These are phyloP conservation scores for Globisporangium solare DNA, from an alignment of 352 stramenopile species.

Conservation along the genomic window DNA sequence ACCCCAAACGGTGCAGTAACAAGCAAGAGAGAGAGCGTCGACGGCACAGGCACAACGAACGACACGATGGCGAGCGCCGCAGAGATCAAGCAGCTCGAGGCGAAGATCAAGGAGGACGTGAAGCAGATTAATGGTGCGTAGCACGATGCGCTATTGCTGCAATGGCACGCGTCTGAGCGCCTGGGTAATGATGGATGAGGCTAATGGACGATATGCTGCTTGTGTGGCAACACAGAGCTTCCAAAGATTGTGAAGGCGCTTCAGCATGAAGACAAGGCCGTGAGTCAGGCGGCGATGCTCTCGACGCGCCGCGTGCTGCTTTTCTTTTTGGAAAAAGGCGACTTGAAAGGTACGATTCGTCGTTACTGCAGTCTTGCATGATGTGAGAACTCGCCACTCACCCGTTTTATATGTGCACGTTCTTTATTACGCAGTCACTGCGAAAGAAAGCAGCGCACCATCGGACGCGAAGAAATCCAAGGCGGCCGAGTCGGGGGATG, in stretches of 20 bases:
- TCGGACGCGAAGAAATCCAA: slow-evolving; percentile 38
- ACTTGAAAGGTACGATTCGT: slow-evolving; percentile 34
- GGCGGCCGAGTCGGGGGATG: slow-evolving; percentile 24
- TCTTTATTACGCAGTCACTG: slow-evolving; percentile 2
- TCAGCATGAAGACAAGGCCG: slow-evolving; percentile 63
- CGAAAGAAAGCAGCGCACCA: slow-evolving; percentile 8
- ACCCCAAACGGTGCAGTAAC: slow-evolving; percentile 14
- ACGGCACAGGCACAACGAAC: not conserved
- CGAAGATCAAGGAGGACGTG: slow-evolving; percentile 82
- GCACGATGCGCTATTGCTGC: not conserved
- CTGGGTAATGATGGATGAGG: too few species aligned
- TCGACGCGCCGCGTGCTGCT: slow-evolving; percentile 73
- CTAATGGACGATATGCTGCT: not conserved
- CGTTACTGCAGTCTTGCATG: not conserved
- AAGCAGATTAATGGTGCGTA: slow-evolving; percentile 75
- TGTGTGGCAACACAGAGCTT: slow-evolving; percentile 33
- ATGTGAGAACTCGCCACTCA: not conserved
- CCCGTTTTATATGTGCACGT: not conserved
- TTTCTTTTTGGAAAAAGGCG: slow-evolving; percentile 81
- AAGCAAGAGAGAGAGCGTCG: not conserved
- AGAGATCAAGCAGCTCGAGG: slow-evolving; percentile 85
- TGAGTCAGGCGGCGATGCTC: slow-evolving; percentile 74
- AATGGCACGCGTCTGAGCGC: too few species aligned
- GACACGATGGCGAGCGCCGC: slow-evolving; percentile 46
- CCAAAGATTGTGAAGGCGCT: slow-evolving; percentile 72